Evolutionary conservation across 1,284 basidiomycete genomes (phyloP).

Genomic region (Trametes polyzona): DNA sequence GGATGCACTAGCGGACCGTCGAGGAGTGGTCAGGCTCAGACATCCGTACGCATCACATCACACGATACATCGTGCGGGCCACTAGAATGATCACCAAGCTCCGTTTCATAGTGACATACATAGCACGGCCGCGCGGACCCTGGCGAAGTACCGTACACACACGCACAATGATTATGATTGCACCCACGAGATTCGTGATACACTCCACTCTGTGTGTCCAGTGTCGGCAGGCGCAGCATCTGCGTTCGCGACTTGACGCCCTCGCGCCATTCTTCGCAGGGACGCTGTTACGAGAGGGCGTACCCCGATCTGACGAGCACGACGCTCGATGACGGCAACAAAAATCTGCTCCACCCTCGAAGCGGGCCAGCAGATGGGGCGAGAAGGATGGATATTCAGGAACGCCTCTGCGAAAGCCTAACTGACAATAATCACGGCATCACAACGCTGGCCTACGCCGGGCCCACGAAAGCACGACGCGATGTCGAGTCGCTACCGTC

Average conservation of each 20-base stretch:
- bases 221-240: background rate
- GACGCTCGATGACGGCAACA: too few species aligned
- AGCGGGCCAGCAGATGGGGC: background rate
- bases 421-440: conserved; percentile 1
- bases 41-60: background rate
- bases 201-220: background rate
- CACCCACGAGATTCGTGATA: background rate
- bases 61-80: background rate
- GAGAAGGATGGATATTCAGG: conserved; percentile 5
- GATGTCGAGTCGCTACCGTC: background rate
- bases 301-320: too few species aligned
- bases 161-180: background rate
- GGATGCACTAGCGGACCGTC: too few species aligned
- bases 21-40: background rate
- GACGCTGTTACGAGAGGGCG: background rate
- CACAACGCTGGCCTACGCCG: background rate
- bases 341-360: too few species aligned
- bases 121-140: background rate
- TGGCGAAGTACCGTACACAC: background rate
- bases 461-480: background rate
- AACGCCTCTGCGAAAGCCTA: conserved; percentile 7
- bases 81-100: background rate
- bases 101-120: background rate
- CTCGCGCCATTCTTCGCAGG: too few species aligned
- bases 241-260: background rate